These are phyloP conservation scores for Colletotrichum coccodes DNA, from an alignment of 2,329 filamentous ascomycete species.

Conservation along the genomic window DNA sequence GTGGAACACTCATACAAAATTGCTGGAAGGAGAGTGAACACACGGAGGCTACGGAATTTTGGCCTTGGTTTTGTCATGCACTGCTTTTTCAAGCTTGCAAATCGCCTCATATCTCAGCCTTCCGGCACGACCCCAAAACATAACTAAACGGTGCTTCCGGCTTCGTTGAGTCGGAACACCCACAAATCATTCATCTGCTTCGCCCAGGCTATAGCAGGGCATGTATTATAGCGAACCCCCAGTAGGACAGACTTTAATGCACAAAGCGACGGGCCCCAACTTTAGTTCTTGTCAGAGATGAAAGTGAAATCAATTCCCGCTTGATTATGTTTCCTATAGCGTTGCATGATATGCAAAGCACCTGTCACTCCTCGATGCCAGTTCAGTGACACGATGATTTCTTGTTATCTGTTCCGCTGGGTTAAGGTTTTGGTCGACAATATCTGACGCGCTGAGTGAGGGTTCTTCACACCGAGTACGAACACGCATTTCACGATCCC, in stretches of 20 bases:
- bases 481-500: no score
- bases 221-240: constrained; percentile 28
- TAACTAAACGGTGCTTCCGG: constrained; percentile 4
- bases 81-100: constrained; percentile 28
- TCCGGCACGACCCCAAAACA: constrained; percentile 19
- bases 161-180: neutral
- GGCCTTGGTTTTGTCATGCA: constrained; percentile 24
- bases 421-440: no score
- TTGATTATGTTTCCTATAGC: neutral
- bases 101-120: constrained; percentile 25
- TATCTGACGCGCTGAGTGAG: no score
- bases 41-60: constrained; percentile 23
- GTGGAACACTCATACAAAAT: constrained; percentile 19
- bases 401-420: no score
- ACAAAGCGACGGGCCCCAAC: constrained; percentile 27
- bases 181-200: constrained; percentile 19
- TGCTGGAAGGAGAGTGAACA: constrained; percentile 22
- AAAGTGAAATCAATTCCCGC: neutral
- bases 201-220: constrained; percentile 15
- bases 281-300: neutral
- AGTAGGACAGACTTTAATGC: constrained; percentile 25
- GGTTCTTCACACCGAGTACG: no score
- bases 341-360: no score
- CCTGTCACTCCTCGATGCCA: no score
- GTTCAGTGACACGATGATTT: no score